Percentiles rank a stretch among this genome's conserved stretches.
These are phyloP conservation scores for Pseudocercospora musae DNA, from an alignment of 2,329 filamentous ascomycete genomes.

Conservation along the genomic window DNA sequence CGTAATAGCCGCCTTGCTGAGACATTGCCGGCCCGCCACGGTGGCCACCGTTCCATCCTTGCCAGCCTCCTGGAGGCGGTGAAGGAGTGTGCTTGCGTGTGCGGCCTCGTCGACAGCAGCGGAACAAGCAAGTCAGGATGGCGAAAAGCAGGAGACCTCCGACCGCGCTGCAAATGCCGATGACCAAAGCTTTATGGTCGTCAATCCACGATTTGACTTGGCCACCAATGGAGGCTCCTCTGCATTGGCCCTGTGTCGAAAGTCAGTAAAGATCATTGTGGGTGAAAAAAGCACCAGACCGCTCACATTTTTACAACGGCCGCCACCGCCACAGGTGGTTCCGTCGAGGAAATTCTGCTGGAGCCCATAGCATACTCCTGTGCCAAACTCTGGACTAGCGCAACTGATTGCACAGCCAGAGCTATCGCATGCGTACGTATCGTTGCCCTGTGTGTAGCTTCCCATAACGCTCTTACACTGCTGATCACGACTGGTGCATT, in stretches of 20 bases:
- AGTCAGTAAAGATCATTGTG: neutral
- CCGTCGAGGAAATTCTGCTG: constrained; percentile 94
- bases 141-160: constrained; percentile 69
- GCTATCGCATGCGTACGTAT: constrained; percentile 74
- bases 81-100: constrained; percentile 22
- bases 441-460: constrained; percentile 66
- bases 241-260: constrained; percentile 61
- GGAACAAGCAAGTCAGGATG: constrained; percentile 64
- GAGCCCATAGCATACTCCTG: constrained; percentile 67
- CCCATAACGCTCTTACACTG: constrained; percentile 88
- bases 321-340: constrained; percentile 76
- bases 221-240: constrained; percentile 64
- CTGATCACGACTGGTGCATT: constrained; percentile 86
- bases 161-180: constrained; percentile 69
- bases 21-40: constrained; percentile 15
- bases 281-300: neutral
- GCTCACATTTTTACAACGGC: constrained; percentile 67
- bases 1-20: constrained; percentile 17
- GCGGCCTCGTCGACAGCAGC: constrained; percentile 47
- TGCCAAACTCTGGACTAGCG: constrained; percentile 63
- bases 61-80: constrained; percentile 32
- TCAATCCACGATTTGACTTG: constrained; percentile 74
- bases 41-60: constrained; percentile 30
- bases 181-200: constrained; percentile 74
- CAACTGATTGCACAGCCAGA: constrained; percentile 75